These are phyloP conservation scores for Pseudotsuga menziesii DNA, from an alignment of 75 land plant genomes.

Conservation along the genomic window DNA sequence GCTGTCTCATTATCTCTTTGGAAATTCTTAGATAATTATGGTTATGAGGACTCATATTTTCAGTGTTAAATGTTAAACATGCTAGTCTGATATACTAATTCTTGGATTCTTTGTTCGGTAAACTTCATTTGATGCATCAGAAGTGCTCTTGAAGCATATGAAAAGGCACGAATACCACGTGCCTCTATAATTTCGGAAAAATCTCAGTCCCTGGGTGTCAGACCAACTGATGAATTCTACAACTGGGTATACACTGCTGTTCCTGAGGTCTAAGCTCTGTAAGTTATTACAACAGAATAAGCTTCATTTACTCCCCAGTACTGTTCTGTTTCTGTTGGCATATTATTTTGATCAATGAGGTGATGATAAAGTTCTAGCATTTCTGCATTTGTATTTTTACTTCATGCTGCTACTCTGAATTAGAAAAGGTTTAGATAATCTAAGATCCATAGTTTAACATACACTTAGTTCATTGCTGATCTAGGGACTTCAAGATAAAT, in stretches of 20 bases:
- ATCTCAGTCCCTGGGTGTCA: conserved; percentile 21
- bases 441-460: too few relatives aligned
- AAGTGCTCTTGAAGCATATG: conserved; percentile 31
- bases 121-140: conserved; percentile 11
- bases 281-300: neutral
- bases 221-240: conserved; percentile 31
- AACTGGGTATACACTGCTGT: conserved; percentile 35
- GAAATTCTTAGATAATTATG: neutral
- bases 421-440: too few relatives aligned
- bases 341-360: too few relatives aligned
- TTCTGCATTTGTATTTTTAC: too few relatives aligned
- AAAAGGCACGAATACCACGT: conserved; percentile 35
- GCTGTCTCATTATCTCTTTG: neutral
- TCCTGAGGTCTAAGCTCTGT: conserved; percentile 6
- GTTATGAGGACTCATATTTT: neutral
- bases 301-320: too few relatives aligned
- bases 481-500: too few relatives aligned
- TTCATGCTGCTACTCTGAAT: too few relatives aligned
- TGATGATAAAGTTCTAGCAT: too few relatives aligned
- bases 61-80: neutral
- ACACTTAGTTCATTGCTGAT: too few relatives aligned
- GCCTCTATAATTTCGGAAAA: conserved; percentile 30
- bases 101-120: conserved; percentile 2
- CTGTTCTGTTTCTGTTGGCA: too few relatives aligned
- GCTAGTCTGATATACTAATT: neutral